These are phyloP conservation scores for Hepatocystis sp. DNA, from an alignment of 169 alveolate species.

Conservation along the genomic window DNA sequence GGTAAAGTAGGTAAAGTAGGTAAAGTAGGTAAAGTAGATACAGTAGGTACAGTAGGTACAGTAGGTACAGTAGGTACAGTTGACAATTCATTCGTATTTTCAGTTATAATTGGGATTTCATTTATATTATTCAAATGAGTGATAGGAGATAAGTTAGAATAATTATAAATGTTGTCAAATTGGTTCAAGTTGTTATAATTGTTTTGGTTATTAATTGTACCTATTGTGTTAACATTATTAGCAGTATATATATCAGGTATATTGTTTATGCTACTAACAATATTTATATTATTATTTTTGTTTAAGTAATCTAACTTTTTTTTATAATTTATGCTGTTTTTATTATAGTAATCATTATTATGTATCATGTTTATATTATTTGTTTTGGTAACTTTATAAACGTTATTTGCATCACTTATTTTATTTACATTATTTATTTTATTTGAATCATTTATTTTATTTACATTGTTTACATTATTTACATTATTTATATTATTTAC, in stretches of 20 bases:
- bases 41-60: no score
- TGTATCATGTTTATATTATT: background rate
- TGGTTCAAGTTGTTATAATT: constrained; percentile 13
- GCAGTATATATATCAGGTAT: background rate
- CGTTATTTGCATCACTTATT: background rate
- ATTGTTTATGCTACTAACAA: background rate
- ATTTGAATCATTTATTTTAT: background rate
- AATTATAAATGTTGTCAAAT: constrained; percentile 3
- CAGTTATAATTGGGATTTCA: no score
- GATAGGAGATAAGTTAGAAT: background rate
- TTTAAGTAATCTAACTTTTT: background rate
- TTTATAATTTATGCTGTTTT: background rate
- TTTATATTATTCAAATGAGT: constrained; percentile 3
- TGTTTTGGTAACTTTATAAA: background rate
- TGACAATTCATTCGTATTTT: no score
- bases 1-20: no score
- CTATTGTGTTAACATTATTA: no score
- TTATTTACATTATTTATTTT: background rate
- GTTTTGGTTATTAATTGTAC: constrained; percentile 15
- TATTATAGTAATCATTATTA: no score
- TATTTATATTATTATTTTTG: background rate
- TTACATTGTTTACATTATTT: background rate
- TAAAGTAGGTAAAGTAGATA: no score
- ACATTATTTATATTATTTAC: background rate
- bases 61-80: no score